Base-by-base conservation (phyloP, 257 asterid genomes). In the Ballota nigra region DNA sequence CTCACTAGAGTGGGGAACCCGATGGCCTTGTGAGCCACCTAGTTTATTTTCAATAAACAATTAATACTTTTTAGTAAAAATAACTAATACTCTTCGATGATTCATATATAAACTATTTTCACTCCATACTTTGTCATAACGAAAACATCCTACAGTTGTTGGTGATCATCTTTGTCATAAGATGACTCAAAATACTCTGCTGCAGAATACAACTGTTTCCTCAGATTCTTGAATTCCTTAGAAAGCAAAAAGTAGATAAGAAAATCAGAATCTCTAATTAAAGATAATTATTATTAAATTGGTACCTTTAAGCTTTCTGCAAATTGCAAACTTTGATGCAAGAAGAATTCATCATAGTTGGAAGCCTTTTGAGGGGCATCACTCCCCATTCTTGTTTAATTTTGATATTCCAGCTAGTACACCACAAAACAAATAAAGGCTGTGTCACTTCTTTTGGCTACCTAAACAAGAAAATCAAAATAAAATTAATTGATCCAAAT, bases 171-270 rank as follows among this genome's bases (percentile, higher is more conserved):
- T 72, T 85, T 87, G 29, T 73, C 77, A 71, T 86, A 92, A 31
- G 94, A 79, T 16, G 83, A 76, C 71, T 92, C 98, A 29, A 89
- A 89, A 80, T 86, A 78, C 77, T 89, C 98, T 68, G 98, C 98
- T 40, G 98, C 96, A 56, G 96, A 82, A 68, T 92, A 88, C 31
- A 92, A 59, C 72, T 92, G 96, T 36, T 69, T 53, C 81, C 91
- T 87, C 66, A 92, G 78, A 75, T 82, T 77, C 78, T 80, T 92
- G 86, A 92, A 83, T 57, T 88, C 98, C 96, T 92, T 73, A 23
- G 63, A 13, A 34, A 47, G 11, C 11, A 19, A 20, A 55, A 22
- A 1, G 31, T 67, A 24, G 45, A 11, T 45, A 52, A 43, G 5
- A 67, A 5, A 38, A 53, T 58, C 22, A 58, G 4, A 18, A 52